Evolutionary conservation across 1,284 basidiomycete species (phyloP).

Genomic region (Trichosporon sp.): DNA sequence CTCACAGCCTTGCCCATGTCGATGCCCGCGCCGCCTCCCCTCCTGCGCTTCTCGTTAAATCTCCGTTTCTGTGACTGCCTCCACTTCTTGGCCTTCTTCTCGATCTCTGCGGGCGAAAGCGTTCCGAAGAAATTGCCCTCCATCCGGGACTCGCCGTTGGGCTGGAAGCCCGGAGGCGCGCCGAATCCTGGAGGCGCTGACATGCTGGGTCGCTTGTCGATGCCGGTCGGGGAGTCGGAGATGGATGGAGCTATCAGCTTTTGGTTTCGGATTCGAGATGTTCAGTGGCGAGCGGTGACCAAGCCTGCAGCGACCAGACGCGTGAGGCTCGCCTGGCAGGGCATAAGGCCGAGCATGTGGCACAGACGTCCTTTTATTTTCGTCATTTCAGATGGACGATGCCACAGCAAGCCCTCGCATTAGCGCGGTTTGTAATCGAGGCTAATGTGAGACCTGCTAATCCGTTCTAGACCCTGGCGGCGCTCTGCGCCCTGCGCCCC

Average conservation of each 20-base stretch:
- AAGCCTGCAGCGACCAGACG: not conserved
- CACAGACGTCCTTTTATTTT: not conserved
- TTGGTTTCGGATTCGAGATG: not conserved
- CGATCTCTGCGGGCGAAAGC: slow-evolving; percentile 47
- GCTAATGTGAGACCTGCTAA: not conserved
- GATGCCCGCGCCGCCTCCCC: slow-evolving; percentile 47
- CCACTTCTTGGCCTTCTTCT: slow-evolving; percentile 51
- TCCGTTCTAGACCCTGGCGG: not conserved
- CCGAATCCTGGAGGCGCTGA: slow-evolving; percentile 49
- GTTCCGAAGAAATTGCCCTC: slow-evolving; percentile 47
- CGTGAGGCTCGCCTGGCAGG: not conserved
- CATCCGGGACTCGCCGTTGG: slow-evolving; percentile 34
- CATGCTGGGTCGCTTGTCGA: slow-evolving; percentile 27
- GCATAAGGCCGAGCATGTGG: slow-evolving; percentile 2
- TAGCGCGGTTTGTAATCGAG: not conserved
- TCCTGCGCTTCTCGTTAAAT: slow-evolving; percentile 47
- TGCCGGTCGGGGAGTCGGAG: slow-evolving; percentile 4
- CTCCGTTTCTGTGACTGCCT: slow-evolving; percentile 44
- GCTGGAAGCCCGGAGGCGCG: slow-evolving; percentile 19
- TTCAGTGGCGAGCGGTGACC: slow-evolving; percentile 2
- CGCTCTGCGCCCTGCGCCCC: not conserved
- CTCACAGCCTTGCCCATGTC: slow-evolving; percentile 51
- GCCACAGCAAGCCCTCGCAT: not conserved
- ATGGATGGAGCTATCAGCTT: not conserved
- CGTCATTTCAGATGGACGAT: not conserved